A percentile compares a stretch with the other conserved stretches of the same genome.
phyloP scores from a whole-genome alignment of 1,139 yeast genomes.

The Komagataea norvegica region DNA sequence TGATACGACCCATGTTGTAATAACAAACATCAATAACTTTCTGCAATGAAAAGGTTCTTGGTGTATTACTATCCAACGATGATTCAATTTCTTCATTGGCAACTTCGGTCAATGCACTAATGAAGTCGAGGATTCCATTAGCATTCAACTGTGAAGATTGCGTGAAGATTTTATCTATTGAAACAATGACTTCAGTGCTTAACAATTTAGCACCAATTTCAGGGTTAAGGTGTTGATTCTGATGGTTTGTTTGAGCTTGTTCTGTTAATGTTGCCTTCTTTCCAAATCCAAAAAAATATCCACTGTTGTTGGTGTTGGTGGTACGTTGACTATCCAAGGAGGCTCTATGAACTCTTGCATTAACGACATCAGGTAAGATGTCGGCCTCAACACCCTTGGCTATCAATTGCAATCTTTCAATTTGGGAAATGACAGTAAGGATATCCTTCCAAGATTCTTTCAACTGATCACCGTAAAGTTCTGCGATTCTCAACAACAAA shows the following conservation, averaged over 20 bases:
- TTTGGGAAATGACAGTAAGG: slow-evolving; percentile 77
- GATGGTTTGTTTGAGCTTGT: slow-evolving; percentile 45
- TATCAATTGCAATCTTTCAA: slow-evolving; percentile 83
- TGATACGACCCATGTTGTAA: slow-evolving; percentile 93
- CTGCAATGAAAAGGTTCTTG: slow-evolving; percentile 87
- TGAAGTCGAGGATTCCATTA: slow-evolving; percentile 80
- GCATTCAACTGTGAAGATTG: slow-evolving; percentile 79
- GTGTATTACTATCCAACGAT: slow-evolving; percentile 74
- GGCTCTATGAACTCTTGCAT: slow-evolving; percentile 54
- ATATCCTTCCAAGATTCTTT: slow-evolving; percentile 81
- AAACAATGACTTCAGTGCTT: slow-evolving; percentile 75
- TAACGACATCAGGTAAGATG: slow-evolving; percentile 78
- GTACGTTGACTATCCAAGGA: slow-evolving; percentile 52
- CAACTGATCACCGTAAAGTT: slow-evolving; percentile 70
- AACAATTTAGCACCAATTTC: slow-evolving; percentile 58
- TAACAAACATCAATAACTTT: slow-evolving; percentile 97
- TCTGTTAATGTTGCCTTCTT: slow-evolving; percentile 44
- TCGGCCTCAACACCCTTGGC: slow-evolving; percentile 87
- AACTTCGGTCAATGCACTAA: slow-evolving; percentile 79
- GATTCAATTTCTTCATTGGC: slow-evolving; percentile 89
- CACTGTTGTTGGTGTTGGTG: slow-evolving; percentile 24
- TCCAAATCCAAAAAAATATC: slow-evolving; percentile 33
- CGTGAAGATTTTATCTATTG: slow-evolving; percentile 83
- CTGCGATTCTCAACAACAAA: slow-evolving; percentile 70
- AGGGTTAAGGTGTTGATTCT: slow-evolving; percentile 45